Evolutionary conservation across 2,329 filamentous ascomycete species (phyloP), one percentile per base, ranked within the genome.

Genomic region (Reticulascus tulasneorum): DNA sequence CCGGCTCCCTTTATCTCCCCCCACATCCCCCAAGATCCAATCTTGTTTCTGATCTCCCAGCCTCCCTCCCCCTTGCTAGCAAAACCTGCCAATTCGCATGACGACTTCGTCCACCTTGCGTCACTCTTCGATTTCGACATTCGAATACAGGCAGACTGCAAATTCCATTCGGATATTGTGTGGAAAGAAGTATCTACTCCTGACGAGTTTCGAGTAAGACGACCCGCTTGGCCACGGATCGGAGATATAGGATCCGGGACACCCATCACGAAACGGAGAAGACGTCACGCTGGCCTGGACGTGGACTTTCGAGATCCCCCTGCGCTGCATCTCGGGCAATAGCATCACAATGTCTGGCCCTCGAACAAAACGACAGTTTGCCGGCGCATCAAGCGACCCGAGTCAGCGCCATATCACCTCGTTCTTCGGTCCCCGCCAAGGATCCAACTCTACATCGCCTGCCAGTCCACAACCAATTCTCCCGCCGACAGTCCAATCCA

Each of bases 401-500:
- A 54, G 72, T 8, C 77, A 81, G 52, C 71, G 75, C 38, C 76
- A 79, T 38, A 83, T 83, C 53, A 82, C 79, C 15, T 75, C 71
- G 35, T 83, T 79, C 64, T 82, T 83, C 62, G 51, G 55, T 39
- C 45, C 41, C 9, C 37, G 28, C 10, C 18, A 36, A 9, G 40
- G 37, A 12, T 38, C 46, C 29, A 47, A 47, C 21, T 47, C 44
- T 17, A 30, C 35, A 9, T 35, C 40, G 29, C 25, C 42, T 15
- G 37, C 29, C 32, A 31, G 42, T 31, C 23, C 36, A 3, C 62
- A 67, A 12, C 77, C 79, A 4, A 50, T 58, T 5, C 68, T 90
- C 11, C 80, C 86, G 2, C 61, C 72, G 17, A 70, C 70, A 7
- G 72, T 94, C 21, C 87, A 95, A 61, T 75, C 89, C 23, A 85